Percentiles rank a stretch among this genome's conserved stretches.
Conservation (phyloP, 139 green algal genomes). For the Tetraselmis striata region DNA sequence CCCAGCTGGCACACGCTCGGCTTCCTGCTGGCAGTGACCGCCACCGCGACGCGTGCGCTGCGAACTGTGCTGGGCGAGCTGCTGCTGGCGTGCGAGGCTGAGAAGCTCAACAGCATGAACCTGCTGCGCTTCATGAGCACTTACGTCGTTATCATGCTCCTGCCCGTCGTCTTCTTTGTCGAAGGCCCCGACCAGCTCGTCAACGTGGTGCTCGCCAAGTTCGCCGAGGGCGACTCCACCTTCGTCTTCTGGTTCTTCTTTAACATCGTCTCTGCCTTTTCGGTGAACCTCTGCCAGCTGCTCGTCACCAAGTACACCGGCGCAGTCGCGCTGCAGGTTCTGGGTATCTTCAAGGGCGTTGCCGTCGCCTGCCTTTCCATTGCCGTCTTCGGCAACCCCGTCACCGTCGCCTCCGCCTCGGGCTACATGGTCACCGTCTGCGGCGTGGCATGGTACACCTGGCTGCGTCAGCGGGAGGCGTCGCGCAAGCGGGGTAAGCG, state of each 20-base stretch:
- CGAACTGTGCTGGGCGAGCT: constrained; percentile 3
- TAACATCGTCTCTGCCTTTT: constrained; percentile 7
- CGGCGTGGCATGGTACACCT: not conserved
- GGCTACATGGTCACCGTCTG: constrained; percentile 4
- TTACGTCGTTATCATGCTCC: not conserved
- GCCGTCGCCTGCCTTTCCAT: constrained; percentile 8
- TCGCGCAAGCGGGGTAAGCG: not conserved
- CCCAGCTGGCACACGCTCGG: constrained; percentile 5
- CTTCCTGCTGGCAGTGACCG: not conserved
- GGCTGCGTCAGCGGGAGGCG: not conserved
- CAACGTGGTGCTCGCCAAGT: not conserved
- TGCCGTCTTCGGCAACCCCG: constrained; percentile 11
- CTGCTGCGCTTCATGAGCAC: constrained; percentile 6
- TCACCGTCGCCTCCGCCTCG: not conserved
- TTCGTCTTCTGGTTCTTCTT: not conserved
- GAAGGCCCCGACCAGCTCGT: not conserved
- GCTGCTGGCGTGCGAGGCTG: constrained; percentile 7
- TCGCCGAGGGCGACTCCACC: not conserved
- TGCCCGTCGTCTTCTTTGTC: not conserved
- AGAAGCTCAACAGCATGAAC: constrained; percentile 16
- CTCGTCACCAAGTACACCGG: constrained; percentile 15
- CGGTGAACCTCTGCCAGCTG: constrained; percentile 14
- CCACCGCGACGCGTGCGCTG: constrained; percentile 1
- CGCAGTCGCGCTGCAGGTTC: constrained; percentile 14
- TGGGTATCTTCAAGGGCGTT: constrained; percentile 15